phyloP scores from a whole-genome alignment of 306 rosid species.

The Trichosanthes truncata region DNA sequence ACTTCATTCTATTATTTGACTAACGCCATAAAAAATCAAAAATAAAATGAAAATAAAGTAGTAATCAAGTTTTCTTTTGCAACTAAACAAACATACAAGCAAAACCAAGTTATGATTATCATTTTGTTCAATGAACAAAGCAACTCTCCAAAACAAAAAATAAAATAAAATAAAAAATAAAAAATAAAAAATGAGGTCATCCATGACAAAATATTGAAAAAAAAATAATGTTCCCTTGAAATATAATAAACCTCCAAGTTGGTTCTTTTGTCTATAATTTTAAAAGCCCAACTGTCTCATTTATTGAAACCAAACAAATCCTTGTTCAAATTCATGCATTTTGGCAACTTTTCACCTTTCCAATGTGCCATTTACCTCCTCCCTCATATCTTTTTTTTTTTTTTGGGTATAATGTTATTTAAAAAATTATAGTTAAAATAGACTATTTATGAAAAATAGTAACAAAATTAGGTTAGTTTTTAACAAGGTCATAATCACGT shows the following conservation, averaged over 20 bases:
- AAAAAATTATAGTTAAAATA: too few relatives aligned
- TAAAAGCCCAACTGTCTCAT: not conserved
- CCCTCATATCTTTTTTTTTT: not conserved
- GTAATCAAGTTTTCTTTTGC: not conserved
- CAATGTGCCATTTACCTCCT: not conserved
- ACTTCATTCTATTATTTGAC: not conserved
- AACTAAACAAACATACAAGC: not conserved
- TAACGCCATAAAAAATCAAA: not conserved
- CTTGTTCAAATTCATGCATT: not conserved
- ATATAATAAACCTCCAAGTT: slow-evolving; percentile 1
- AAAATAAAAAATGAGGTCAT: slow-evolving; percentile 2
- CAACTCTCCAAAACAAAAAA: not conserved
- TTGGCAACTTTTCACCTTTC: not conserved
- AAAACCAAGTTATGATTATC: not conserved
- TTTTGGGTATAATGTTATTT: too few relatives aligned
- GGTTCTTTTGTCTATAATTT: not conserved
- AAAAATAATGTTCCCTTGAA: not conserved
- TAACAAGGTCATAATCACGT: too few relatives aligned
- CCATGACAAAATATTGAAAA: slow-evolving; percentile 1
- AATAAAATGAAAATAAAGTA: not conserved
- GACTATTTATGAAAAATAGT: too few relatives aligned
- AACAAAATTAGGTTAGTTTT: too few relatives aligned
- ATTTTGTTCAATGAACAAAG: not conserved
- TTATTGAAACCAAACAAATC: not conserved
- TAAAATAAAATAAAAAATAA: not conserved